These are phyloP conservation scores for Emmonsiellopsis sp. DNA, from an alignment of 2,329 filamentous ascomycete genomes.

Conservation along the genomic window DNA sequence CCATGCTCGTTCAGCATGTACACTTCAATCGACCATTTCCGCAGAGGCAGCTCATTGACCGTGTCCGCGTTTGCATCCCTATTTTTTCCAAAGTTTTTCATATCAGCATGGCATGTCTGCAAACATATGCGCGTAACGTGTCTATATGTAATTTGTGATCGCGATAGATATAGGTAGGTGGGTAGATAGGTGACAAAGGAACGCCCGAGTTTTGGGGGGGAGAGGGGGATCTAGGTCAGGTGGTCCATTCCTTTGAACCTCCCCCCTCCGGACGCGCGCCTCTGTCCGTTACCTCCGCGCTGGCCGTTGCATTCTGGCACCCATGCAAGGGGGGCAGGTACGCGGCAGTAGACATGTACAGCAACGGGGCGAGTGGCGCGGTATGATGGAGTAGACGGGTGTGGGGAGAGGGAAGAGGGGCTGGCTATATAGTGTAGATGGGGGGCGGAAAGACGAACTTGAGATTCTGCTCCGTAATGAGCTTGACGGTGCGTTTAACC, in stretches of 20 bases:
- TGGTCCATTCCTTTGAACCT: too few species aligned
- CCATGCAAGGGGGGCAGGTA: neutral
- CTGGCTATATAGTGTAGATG: constrained; percentile 5
- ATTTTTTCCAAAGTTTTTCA: neutral
- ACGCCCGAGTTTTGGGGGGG: too few species aligned
- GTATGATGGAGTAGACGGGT: constrained; percentile 13
- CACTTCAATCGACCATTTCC: constrained; percentile 82
- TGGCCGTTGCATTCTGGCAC: neutral
- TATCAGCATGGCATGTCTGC: neutral
- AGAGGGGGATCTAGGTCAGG: neutral
- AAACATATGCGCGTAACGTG: neutral
- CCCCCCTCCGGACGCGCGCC: too few species aligned
- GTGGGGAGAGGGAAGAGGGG: neutral
- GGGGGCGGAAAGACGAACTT: constrained; percentile 53
- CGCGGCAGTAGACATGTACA: neutral
- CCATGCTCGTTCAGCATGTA: constrained; percentile 78
- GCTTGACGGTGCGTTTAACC: constrained; percentile 80
- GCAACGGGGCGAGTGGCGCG: neutral
- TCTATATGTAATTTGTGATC: neutral
- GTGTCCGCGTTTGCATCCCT: constrained; percentile 63
- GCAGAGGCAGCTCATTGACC: constrained; percentile 80
- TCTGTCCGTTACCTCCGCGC: neutral
- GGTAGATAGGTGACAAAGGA: neutral
- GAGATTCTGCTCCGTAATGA: constrained; percentile 84
- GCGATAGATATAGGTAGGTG: neutral